A percentile compares a stretch with the other conserved stretches of the same genome.
Conservation (phyloP, 192 early-diverging fungal genomes). For the Geosiphon pyriformis region DNA sequence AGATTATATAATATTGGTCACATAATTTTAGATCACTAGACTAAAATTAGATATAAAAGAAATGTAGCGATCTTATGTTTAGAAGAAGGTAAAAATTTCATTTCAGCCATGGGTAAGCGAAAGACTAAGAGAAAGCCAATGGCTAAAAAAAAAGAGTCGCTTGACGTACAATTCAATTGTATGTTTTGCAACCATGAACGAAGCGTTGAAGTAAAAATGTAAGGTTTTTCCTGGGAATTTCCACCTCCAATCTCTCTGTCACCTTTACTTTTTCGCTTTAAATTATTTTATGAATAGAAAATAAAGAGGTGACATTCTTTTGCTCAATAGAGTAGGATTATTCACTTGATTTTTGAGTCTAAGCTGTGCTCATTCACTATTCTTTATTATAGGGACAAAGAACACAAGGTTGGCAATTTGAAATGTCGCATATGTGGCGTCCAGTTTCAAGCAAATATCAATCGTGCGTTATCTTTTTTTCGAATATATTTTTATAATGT, state of each 20-base stretch:
- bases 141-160: constrained; percentile 47
- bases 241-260: no score
- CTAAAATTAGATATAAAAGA: no score
- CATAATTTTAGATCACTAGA: no score
- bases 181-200: constrained; percentile 83
- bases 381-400: constrained; percentile 54
- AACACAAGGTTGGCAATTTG: constrained; percentile 62
- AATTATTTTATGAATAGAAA: no score
- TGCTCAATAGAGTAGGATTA: not conserved
- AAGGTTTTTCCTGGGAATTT: no score
- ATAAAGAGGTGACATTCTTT: not conserved
- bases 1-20: no score
- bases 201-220: constrained; percentile 65
- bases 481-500: not conserved
- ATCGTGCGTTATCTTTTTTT: constrained; percentile 31
- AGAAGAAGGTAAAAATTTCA: no score
- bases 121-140: constrained; percentile 67
- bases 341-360: not conserved
- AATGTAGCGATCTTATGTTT: no score
- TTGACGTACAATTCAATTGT: constrained; percentile 72
- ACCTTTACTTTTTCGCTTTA: no score
- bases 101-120: constrained; percentile 56
- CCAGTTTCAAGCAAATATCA: constrained; percentile 63
- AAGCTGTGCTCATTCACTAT: not conserved
- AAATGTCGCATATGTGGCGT: constrained; percentile 70